phyloP scores from a whole-genome alignment of 331 rosid species.

The Prunus yedoensis region DNA sequence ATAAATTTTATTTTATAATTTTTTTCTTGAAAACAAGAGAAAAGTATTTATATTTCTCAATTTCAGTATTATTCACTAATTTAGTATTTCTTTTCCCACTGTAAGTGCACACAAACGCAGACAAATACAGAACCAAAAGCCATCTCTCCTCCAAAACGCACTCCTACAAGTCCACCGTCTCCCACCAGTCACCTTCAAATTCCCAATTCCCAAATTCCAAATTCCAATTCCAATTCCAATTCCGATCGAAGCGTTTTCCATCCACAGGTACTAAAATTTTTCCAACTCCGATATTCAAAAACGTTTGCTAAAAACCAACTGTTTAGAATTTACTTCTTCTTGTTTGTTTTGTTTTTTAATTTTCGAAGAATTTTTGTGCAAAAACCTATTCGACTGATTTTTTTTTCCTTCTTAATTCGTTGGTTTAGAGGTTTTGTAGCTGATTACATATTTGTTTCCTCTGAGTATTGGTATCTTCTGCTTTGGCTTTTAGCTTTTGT shows the following conservation, averaged over 20 bases:
- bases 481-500: background rate
- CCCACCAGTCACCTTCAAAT: background rate
- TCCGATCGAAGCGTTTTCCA: background rate
- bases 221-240: constrained; percentile 6
- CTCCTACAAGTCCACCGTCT: constrained; percentile 24
- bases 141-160: constrained; percentile 7
- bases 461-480: background rate
- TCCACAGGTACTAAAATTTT: background rate
- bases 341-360: background rate
- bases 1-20: background rate
- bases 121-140: background rate
- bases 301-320: background rate
- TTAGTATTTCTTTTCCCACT: background rate
- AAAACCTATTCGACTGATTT: background rate
- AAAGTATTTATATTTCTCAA: background rate
- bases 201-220: background rate
- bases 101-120: background rate
- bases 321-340: background rate
- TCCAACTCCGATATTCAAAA: background rate
- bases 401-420: background rate
- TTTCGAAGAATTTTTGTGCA: background rate
- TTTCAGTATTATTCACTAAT: background rate
- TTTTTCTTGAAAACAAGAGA: background rate
- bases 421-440: background rate
- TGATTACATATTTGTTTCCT: background rate